Evolutionary conservation across 129 eudicot species (phyloP).

Genomic region (Glebionis coronaria): DNA sequence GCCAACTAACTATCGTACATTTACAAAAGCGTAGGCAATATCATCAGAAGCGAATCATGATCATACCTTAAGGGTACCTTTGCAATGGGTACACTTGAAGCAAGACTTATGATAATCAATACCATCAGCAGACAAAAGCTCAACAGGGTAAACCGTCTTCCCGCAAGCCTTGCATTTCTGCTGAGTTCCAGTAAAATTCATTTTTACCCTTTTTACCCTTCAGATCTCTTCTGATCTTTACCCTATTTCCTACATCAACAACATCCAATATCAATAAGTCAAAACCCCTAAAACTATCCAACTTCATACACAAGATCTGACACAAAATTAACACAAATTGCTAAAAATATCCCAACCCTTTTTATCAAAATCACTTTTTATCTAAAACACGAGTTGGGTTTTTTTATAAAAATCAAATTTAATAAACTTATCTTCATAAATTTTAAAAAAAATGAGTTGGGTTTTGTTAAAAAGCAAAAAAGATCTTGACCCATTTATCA

Average conservation of each 20-base stretch:
- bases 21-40: not conserved
- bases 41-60: not conserved
- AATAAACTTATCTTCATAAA: not conserved
- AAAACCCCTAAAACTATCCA: slow-evolving; percentile 20
- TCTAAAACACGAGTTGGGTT: slow-evolving; percentile 11
- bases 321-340: slow-evolving; percentile 21
- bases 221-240: slow-evolving; percentile 60
- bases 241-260: slow-evolving; percentile 18
- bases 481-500: slow-evolving; percentile 14
- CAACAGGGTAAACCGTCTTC: slow-evolving; percentile 92
- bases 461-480: not conserved
- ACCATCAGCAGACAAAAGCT: slow-evolving; percentile 94
- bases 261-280: slow-evolving; percentile 22
- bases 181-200: slow-evolving; percentile 88
- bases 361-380: slow-evolving; percentile 16
- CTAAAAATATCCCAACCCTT: slow-evolving; percentile 18
- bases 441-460: not conserved
- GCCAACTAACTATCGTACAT: slow-evolving; percentile 4
- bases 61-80: slow-evolving; percentile 81
- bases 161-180: slow-evolving; percentile 97
- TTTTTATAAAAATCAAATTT: slow-evolving; percentile 18
- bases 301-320: slow-evolving; percentile 32
- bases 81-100: slow-evolving; percentile 91
- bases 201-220: slow-evolving; percentile 32
- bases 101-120: slow-evolving; percentile 85